These are phyloP conservation scores for Houttuynia cordata DNA, from an alignment of 164 flowering plant species.

Conservation along the genomic window DNA sequence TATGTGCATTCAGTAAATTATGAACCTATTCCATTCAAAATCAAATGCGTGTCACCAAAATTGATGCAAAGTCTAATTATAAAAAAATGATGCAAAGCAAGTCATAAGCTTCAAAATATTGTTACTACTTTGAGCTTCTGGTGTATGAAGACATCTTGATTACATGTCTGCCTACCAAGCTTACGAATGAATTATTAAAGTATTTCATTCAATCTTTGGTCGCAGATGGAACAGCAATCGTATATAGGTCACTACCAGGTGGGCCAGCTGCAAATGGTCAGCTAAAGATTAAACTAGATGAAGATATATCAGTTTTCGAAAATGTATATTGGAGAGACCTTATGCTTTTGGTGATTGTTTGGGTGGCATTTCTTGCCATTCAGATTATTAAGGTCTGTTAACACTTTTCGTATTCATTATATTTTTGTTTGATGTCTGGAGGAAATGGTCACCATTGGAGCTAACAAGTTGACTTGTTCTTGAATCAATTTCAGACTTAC, in stretches of 20 bases:
- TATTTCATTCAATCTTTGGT: slow-evolving; percentile 1
- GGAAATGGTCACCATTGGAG: background rate
- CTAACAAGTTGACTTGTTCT: background rate
- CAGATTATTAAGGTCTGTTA: slow-evolving; percentile 45
- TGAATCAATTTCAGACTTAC: slow-evolving; percentile 31
- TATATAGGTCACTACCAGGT: slow-evolving; percentile 34
- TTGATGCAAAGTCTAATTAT: too few species aligned
- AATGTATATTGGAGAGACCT: slow-evolving; percentile 60
- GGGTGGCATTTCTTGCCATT: slow-evolving; percentile 55
- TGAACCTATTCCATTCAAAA: background rate
- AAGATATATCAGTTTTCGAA: slow-evolving; percentile 27
- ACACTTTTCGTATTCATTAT: background rate
- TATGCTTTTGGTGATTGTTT: slow-evolving; percentile 40
- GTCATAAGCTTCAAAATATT: too few species aligned
- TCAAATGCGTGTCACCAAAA: too few species aligned
- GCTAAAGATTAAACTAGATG: slow-evolving; percentile 12
- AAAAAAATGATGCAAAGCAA: too few species aligned
- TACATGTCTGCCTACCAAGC: background rate
- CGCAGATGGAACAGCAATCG: slow-evolving; percentile 28
- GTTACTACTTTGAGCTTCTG: too few species aligned
- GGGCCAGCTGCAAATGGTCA: slow-evolving; percentile 20
- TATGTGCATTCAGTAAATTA: background rate
- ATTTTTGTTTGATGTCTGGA: background rate
- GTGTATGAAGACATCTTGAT: too few species aligned
- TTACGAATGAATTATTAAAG: background rate